Evolutionary conservation across 2,329 filamentous ascomycete genomes (phyloP).

Genomic region (Colletotrichum musae): DNA sequence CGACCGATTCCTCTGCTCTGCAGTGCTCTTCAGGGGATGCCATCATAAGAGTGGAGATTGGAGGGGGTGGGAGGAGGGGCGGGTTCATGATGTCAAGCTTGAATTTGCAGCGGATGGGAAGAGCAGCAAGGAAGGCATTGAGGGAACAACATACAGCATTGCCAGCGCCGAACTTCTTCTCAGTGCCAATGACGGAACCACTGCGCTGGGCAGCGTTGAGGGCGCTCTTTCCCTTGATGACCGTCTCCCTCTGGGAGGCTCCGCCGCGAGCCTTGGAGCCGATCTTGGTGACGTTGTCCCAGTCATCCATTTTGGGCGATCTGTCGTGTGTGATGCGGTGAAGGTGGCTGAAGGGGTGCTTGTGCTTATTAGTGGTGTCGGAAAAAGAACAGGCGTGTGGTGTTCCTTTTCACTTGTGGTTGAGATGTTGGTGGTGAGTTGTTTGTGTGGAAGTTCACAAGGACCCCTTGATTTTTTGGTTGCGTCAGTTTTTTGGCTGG

Average conservation of each 20-base stretch:
- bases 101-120: not conserved
- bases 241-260: constrained; percentile 81
- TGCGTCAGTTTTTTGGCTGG: constrained; percentile 34
- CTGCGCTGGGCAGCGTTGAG: constrained; percentile 91
- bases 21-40: not conserved
- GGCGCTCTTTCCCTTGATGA: constrained; percentile 85
- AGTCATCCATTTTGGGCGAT: constrained; percentile 79
- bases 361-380: not conserved
- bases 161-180: constrained; percentile 89
- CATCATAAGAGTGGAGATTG: constrained; percentile 31
- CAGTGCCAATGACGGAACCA: constrained; percentile 83
- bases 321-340: constrained; percentile 39
- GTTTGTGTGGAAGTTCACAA: constrained; percentile 8
- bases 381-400: constrained; percentile 19
- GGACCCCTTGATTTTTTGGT: constrained; percentile 18
- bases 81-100: constrained; percentile 35
- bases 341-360: not conserved
- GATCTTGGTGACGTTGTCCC: constrained; percentile 93
- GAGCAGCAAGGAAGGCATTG: not conserved
- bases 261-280: constrained; percentile 85
- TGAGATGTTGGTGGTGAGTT: constrained; percentile 34
- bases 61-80: constrained; percentile 6
- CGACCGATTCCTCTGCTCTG: not conserved
- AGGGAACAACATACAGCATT: constrained; percentile 77
- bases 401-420: constrained; percentile 31